Percentiles rank a stretch among this genome's conserved stretches.
These are phyloP conservation scores for Clitopilus hobsonii DNA, from an alignment of 768 basidiomycete species.

Conservation along the genomic window DNA sequence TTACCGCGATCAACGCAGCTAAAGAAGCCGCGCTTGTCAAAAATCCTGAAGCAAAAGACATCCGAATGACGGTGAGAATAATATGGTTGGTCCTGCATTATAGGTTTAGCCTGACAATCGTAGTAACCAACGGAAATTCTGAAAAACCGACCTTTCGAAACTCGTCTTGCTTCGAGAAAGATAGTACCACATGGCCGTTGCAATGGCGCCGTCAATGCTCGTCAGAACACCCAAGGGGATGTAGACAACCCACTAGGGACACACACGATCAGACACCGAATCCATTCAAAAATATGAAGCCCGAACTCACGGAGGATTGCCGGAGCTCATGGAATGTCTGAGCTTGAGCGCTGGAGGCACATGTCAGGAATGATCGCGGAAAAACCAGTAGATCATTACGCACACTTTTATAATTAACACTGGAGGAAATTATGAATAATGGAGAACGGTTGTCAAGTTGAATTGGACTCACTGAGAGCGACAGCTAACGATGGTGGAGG, in stretches of 20 bases:
- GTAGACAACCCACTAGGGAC: constrained; percentile 19
- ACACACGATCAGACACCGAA: not conserved
- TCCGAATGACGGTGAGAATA: constrained; percentile 14
- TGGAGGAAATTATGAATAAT: not conserved
- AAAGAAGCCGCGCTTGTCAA: constrained; percentile 16
- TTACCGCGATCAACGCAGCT: constrained; percentile 13
- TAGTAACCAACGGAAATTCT: not conserved
- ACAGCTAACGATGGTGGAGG: not conserved
- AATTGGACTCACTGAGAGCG: not conserved
- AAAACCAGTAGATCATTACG: not conserved
- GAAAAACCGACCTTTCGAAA: constrained; percentile 4
- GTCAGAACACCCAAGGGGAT: constrained; percentile 17
- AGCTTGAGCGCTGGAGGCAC: not conserved
- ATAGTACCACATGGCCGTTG: constrained; percentile 19
- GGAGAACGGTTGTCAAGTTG: not conserved
- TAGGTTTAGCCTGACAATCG: not conserved
- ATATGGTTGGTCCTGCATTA: constrained; percentile 13
- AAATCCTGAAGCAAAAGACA: constrained; percentile 15
- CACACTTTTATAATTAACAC: not conserved
- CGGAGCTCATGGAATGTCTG: constrained; percentile 10
- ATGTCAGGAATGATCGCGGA: not conserved
- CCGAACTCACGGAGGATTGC: constrained; percentile 10
- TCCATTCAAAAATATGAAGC: not conserved
- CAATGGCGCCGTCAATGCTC: constrained; percentile 18
- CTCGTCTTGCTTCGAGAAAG: constrained; percentile 16